Conservation (phyloP, 495 filamentous ascomycete genomes). For the Lasiosphaeris hirsuta region DNA sequence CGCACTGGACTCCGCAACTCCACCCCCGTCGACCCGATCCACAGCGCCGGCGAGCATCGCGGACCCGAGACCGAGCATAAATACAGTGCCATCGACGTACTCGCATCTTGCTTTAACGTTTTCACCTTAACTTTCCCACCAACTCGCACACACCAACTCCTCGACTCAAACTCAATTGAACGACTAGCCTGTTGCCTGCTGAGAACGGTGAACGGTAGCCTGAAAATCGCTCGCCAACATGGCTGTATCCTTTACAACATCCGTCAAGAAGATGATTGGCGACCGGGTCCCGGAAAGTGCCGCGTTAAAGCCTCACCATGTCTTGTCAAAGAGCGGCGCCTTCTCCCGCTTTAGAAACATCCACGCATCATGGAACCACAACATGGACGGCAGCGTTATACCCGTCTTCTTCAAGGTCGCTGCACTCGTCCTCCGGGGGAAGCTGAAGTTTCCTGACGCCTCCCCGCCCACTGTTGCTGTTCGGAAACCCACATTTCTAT, state of each 20-base stretch:
- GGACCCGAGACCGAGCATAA: too few relatives aligned
- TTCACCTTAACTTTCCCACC: too few relatives aligned
- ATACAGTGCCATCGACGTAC: too few relatives aligned
- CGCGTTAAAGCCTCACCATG: slow-evolving; percentile 17
- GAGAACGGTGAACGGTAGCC: neutral
- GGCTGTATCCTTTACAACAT: neutral
- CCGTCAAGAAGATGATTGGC: slow-evolving; percentile 17
- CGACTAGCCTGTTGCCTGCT: neutral
- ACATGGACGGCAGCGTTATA: too few relatives aligned
- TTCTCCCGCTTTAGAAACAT: neutral
- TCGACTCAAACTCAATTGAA: too few relatives aligned
- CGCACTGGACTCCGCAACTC: too few relatives aligned
- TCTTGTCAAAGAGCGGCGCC: neutral
- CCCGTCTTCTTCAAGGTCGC: too few relatives aligned
- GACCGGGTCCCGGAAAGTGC: slow-evolving; percentile 10
- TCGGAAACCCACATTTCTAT: slow-evolving; percentile 63
- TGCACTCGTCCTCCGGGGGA: too few relatives aligned
- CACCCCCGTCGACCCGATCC: too few relatives aligned
- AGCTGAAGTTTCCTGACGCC: neutral
- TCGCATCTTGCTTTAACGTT: too few relatives aligned
- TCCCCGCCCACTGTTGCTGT: neutral
- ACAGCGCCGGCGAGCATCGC: too few relatives aligned
- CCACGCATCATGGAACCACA: neutral
- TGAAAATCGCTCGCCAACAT: neutral
- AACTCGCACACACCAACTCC: too few relatives aligned